Percentiles rank a stretch among this genome's conserved stretches.
These are phyloP conservation scores for Pichia insulana DNA, from an alignment of 805 yeast species.

Conservation along the genomic window DNA sequence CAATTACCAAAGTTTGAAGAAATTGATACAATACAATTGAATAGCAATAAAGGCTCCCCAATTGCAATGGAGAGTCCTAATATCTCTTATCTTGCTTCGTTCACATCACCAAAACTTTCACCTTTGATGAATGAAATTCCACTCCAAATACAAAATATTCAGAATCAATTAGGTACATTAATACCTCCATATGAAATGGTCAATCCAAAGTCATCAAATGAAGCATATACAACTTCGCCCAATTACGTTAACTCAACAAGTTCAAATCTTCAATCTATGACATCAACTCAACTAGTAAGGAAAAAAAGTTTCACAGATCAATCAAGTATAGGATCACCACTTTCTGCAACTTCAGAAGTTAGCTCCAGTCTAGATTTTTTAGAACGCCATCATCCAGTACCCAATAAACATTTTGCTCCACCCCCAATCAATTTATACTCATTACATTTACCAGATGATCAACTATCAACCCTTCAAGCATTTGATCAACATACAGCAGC, in stretches of 20 bases:
- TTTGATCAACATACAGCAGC: constrained; percentile 41
- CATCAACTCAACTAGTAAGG: not conserved
- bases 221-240: not conserved
- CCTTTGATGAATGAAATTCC: not conserved
- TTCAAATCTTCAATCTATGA: no score
- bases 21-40: not conserved
- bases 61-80: not conserved
- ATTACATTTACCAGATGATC: constrained; percentile 24
- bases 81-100: not conserved
- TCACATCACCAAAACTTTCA: no score
- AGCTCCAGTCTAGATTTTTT: constrained; percentile 1
- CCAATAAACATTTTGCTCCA: constrained; percentile 12
- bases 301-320: no score
- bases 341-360: not conserved
- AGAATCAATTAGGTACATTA: no score
- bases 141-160: not conserved
- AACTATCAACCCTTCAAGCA: constrained; percentile 25
- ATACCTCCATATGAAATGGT: not conserved
- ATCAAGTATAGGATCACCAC: no score
- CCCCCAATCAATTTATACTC: constrained; percentile 7
- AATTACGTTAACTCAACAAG: not conserved
- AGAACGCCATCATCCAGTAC: constrained; percentile 2
- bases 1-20: constrained; percentile 5
- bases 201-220: constrained; percentile 1
- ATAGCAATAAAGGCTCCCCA: constrained; percentile 3